These are phyloP conservation scores for Marchantia polymorpha DNA, from an alignment of 225 moss, liverwort and hornwort species.

Conservation along the genomic window DNA sequence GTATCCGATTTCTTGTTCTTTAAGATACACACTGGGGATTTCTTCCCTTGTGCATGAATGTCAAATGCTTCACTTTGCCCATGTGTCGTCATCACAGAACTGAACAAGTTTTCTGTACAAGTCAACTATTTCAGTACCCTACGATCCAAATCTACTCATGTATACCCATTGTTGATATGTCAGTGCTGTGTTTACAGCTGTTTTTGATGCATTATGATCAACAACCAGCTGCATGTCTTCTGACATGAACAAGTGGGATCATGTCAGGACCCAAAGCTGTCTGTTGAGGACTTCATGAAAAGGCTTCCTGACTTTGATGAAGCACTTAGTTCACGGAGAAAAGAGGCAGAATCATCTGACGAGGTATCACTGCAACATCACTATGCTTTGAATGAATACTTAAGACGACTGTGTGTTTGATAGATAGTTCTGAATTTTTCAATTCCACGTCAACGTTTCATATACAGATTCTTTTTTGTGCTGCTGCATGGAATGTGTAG, in stretches of 20 bases:
- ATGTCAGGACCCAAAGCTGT: conserved; percentile 23
- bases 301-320: conserved; percentile 69
- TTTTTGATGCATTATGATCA: not conserved
- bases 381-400: too few relatives aligned
- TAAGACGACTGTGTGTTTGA: too few relatives aligned
- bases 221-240: not conserved
- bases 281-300: conserved; percentile 62
- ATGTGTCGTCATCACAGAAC: too few relatives aligned
- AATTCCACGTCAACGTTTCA: too few relatives aligned
- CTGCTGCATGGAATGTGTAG: not conserved
- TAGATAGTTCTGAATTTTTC: too few relatives aligned
- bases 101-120: too few relatives aligned
- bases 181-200: not conserved
- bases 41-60: not conserved
- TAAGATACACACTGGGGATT: too few relatives aligned
- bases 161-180: not conserved
- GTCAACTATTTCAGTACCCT: too few relatives aligned
- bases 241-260: not conserved
- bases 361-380: conserved; percentile 37
- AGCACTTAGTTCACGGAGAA: conserved; percentile 56
- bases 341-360: conserved; percentile 66
- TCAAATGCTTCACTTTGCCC: not conserved
- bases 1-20: conserved; percentile 25
- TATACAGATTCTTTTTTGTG: not conserved
- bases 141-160: not conserved